phyloP scores from a whole-genome alignment of 768 basidiomycete species.

The Psilocybe cyanescens region DNA sequence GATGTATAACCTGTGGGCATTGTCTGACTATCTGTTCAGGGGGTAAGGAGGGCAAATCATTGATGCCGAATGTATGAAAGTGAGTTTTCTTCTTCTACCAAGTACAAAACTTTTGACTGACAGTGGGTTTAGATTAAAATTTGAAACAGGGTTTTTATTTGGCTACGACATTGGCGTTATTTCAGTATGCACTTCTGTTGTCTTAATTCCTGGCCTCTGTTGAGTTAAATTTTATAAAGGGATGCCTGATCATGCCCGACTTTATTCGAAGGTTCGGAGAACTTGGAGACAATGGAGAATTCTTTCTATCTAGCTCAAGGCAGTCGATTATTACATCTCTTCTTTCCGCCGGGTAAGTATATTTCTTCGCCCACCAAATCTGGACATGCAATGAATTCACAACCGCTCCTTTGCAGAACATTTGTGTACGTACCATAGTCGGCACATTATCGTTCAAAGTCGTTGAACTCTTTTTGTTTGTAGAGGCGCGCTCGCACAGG shows the following conservation, averaged over 20 bases:
- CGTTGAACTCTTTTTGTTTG: slow-evolving; percentile 7
- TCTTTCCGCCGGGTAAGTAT: slow-evolving; percentile 68
- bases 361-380: slow-evolving; percentile 1
- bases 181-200: slow-evolving; percentile 45
- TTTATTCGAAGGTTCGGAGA: slow-evolving; percentile 74
- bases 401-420: slow-evolving; percentile 37
- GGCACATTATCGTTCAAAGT: background rate
- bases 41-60: slow-evolving; percentile 22
- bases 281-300: slow-evolving; percentile 45
- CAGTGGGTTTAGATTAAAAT: background rate
- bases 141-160: slow-evolving; percentile 58
- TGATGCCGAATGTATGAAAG: background rate
- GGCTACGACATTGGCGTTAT: slow-evolving; percentile 83
- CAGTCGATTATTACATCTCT: slow-evolving; percentile 82
- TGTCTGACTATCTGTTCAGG: slow-evolving; percentile 19
- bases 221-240: slow-evolving; percentile 36
- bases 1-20: background rate
- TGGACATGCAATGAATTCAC: background rate
- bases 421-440: slow-evolving; percentile 45
- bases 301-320: slow-evolving; percentile 59
- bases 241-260: slow-evolving; percentile 81
- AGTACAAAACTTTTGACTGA: background rate
- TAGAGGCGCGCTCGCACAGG: slow-evolving; percentile 69
- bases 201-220: background rate
- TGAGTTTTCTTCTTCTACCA: background rate